Conservation (phyloP, 2,329 filamentous ascomycete species). For the Penicillium sp. region DNA sequence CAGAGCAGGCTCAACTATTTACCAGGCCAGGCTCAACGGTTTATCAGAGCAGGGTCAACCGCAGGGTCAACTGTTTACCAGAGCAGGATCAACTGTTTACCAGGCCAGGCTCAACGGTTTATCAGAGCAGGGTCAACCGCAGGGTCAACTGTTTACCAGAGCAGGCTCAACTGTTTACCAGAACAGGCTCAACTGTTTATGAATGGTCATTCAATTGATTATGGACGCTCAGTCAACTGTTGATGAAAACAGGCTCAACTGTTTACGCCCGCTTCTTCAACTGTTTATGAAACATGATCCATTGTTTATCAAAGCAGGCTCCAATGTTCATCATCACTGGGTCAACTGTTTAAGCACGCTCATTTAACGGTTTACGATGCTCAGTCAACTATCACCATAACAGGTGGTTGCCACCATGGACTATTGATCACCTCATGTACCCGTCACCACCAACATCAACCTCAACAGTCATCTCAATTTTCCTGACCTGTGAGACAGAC, state of each 20-base stretch:
- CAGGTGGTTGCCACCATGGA: neutral
- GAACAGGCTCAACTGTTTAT: neutral
- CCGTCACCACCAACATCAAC: too few relatives aligned
- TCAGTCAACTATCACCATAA: neutral
- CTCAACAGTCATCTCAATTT: too few relatives aligned
- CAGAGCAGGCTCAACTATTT: neutral
- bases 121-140: neutral
- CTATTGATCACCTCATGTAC: neutral
- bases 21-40: neutral
- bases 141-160: neutral
- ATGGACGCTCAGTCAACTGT: too few relatives aligned
- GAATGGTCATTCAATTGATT: too few relatives aligned
- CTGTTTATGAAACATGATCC: too few relatives aligned
- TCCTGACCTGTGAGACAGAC: too few relatives aligned
- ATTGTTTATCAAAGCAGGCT: neutral
- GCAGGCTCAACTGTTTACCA: neutral
- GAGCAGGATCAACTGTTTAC: too few relatives aligned
- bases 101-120: neutral
- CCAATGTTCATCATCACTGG: too few relatives aligned
- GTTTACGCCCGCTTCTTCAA: neutral
- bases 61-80: neutral
- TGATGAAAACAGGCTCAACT: neutral
- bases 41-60: neutral
- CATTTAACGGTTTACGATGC: too few relatives aligned
- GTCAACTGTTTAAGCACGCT: neutral